Evolutionary conservation across 1,139 yeast species (phyloP).

Genomic region (Martiniozyma asiatica): DNA sequence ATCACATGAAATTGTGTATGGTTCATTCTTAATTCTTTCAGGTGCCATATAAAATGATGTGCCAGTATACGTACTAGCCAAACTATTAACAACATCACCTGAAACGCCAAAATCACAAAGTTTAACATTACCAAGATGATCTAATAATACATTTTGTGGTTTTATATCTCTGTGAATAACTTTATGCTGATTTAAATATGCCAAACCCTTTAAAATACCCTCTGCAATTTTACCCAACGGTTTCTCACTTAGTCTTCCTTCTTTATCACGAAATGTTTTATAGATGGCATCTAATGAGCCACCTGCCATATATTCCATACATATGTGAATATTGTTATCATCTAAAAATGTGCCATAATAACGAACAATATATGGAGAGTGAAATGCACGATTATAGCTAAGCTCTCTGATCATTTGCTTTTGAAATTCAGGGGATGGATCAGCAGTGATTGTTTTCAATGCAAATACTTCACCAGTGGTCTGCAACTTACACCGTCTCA

Average conservation of each 20-base stretch:
- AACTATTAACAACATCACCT: slow-evolving; percentile 89
- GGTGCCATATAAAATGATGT: slow-evolving; percentile 98
- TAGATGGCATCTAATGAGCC: slow-evolving; percentile 84
- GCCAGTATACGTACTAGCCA: slow-evolving; percentile 94
- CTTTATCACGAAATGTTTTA: slow-evolving; percentile 46
- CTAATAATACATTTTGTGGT: slow-evolving; percentile 81
- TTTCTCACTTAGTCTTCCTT: slow-evolving; percentile 84
- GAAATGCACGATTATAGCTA: slow-evolving; percentile 74
- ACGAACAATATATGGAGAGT: slow-evolving; percentile 74
- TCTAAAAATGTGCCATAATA: slow-evolving; percentile 87
- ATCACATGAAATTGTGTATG: slow-evolving; percentile 88
- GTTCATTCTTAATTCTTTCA: slow-evolving; percentile 88
- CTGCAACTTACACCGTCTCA: slow-evolving; percentile 56
- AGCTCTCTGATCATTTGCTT: slow-evolving; percentile 80
- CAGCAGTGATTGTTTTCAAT: slow-evolving; percentile 69
- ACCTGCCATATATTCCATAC: slow-evolving; percentile 97
- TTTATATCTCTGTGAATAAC: slow-evolving; percentile 91
- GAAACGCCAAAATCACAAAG: slow-evolving; percentile 98
- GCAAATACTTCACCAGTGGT: slow-evolving; percentile 56
- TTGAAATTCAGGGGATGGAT: slow-evolving; percentile 71
- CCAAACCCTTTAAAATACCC: slow-evolving; percentile 69
- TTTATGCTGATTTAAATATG: slow-evolving; percentile 75
- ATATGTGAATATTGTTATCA: slow-evolving; percentile 69
- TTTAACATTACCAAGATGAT: slow-evolving; percentile 68
- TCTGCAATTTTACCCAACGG: slow-evolving; percentile 86